Percentiles rank a stretch among this genome's conserved stretches.
These are phyloP conservation scores for Ceratocystis colombiana DNA, from an alignment of 2,329 filamentous ascomycete species.

Conservation along the genomic window DNA sequence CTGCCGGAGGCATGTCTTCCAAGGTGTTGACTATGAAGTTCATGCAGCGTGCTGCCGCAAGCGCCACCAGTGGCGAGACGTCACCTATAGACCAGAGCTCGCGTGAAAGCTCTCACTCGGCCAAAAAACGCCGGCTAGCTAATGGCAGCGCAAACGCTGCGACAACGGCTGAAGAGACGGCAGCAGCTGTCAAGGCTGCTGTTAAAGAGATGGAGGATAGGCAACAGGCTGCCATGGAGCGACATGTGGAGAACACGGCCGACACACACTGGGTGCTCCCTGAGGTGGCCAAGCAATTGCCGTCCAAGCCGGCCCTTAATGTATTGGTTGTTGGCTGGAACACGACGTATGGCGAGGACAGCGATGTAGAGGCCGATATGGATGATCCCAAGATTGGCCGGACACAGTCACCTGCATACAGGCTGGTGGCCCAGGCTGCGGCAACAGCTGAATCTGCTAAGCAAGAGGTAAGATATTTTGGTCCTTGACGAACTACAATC, in stretches of 20 bases:
- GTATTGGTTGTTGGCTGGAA: slow-evolving; percentile 52
- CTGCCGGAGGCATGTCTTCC: slow-evolving; percentile 60
- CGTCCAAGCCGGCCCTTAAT: slow-evolving; percentile 37
- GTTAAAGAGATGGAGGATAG: slow-evolving; percentile 58
- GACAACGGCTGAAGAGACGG: slow-evolving; percentile 20
- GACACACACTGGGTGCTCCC: slow-evolving; percentile 70
- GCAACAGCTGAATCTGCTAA: slow-evolving; percentile 13
- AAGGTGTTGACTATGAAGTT: slow-evolving; percentile 93
- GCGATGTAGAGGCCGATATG: slow-evolving; percentile 30
- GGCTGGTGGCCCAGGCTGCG: slow-evolving; percentile 26
- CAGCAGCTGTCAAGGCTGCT: slow-evolving; percentile 52
- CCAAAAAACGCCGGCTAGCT: slow-evolving; percentile 53
- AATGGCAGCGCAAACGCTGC: slow-evolving; percentile 32
- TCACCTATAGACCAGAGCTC: slow-evolving; percentile 30
- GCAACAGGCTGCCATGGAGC: slow-evolving; percentile 50
- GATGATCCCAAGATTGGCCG: slow-evolving; percentile 32
- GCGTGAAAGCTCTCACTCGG: slow-evolving; percentile 40
- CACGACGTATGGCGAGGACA: slow-evolving; percentile 38
- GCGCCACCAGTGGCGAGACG: slow-evolving; percentile 36
- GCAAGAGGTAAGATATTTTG: slow-evolving; percentile 30
- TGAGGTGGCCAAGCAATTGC: slow-evolving; percentile 33
- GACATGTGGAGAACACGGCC: slow-evolving; percentile 50
- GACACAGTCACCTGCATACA: slow-evolving; percentile 33
- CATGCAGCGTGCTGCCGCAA: slow-evolving; percentile 72
- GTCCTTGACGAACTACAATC: neutral